Evolutionary conservation across 495 filamentous ascomycete genomes (phyloP).

Genomic region (Talaromyces stipitatus): DNA sequence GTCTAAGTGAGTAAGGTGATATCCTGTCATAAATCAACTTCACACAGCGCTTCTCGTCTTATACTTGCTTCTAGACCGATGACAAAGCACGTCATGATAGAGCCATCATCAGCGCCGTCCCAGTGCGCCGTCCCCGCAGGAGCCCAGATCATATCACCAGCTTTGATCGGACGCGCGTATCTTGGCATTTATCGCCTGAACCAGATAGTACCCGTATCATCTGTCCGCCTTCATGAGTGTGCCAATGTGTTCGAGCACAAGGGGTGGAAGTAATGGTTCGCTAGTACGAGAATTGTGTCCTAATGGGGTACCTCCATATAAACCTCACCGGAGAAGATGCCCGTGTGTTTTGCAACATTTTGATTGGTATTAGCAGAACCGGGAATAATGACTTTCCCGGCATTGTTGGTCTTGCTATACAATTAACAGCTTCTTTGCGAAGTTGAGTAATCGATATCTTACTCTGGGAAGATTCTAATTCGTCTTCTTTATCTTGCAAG

Average conservation of each 20-base stretch:
- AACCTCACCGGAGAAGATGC: conserved; percentile 17
- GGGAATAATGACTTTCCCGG: background rate
- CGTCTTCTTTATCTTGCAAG: too few species aligned
- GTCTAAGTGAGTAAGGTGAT: too few species aligned
- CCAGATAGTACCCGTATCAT: conserved; percentile 14
- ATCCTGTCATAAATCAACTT: background rate
- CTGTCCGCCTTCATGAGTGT: conserved; percentile 18
- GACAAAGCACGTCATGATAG: conserved; percentile 17
- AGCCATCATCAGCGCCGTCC: conserved; percentile 15
- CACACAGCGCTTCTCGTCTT: background rate
- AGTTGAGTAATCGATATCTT: too few species aligned
- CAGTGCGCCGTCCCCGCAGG: conserved; percentile 18
- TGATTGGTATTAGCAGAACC: background rate
- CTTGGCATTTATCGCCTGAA: conserved; percentile 10
- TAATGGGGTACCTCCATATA: conserved; percentile 11
- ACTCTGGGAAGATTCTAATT: too few species aligned
- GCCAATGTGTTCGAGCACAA: conserved; percentile 18
- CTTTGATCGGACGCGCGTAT: conserved; percentile 9
- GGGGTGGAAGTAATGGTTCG: conserved; percentile 18
- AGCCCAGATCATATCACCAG: conserved; percentile 16
- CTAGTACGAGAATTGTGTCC: conserved; percentile 5
- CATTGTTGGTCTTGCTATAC: too few species aligned
- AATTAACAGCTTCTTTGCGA: too few species aligned
- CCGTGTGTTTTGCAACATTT: conserved; percentile 8
- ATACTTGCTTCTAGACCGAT: conserved; percentile 14